Conservation (phyloP, 257 asterid genomes). For the Solanum sejunctum region DNA sequence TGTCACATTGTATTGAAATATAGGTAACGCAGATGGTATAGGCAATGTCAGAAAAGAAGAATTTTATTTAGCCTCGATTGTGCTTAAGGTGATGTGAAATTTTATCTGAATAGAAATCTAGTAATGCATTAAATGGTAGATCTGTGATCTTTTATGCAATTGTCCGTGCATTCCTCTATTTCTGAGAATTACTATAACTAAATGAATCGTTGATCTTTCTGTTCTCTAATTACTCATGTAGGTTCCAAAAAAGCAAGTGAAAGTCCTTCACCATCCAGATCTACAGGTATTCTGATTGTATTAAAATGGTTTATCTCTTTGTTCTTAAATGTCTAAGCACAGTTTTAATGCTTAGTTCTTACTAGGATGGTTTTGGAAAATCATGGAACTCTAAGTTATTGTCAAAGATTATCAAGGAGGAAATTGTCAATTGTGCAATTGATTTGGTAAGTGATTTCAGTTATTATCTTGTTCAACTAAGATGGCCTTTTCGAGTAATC, state of each 20-base stretch:
- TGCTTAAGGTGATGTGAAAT: slow-evolving; percentile 49
- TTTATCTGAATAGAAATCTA: background rate
- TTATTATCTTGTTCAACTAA: background rate
- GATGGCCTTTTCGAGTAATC: background rate
- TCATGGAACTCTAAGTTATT: slow-evolving; percentile 43
- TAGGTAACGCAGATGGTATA: slow-evolving; percentile 77
- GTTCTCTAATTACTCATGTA: slow-evolving; percentile 16
- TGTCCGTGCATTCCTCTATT: background rate
- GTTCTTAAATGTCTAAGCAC: background rate
- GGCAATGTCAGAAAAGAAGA: slow-evolving; percentile 75
- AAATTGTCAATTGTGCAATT: slow-evolving; percentile 29
- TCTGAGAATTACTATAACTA: background rate
- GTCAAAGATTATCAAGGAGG: slow-evolving; percentile 45
- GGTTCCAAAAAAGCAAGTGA: slow-evolving; percentile 69
- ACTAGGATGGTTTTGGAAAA: slow-evolving; percentile 85
- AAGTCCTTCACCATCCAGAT: slow-evolving; percentile 70
- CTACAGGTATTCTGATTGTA: slow-evolving; percentile 45
- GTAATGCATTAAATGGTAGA: background rate
- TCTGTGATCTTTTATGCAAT: background rate
- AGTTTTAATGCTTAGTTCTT: slow-evolving; percentile 1
- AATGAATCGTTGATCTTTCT: background rate
- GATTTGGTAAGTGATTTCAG: slow-evolving; percentile 41
- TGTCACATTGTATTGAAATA: background rate
- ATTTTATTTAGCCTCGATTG: slow-evolving; percentile 58
- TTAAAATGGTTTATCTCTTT: background rate